phyloP scores from a whole-genome alignment of 257 asterid species.

The Dorcoceras hygrometricum region DNA sequence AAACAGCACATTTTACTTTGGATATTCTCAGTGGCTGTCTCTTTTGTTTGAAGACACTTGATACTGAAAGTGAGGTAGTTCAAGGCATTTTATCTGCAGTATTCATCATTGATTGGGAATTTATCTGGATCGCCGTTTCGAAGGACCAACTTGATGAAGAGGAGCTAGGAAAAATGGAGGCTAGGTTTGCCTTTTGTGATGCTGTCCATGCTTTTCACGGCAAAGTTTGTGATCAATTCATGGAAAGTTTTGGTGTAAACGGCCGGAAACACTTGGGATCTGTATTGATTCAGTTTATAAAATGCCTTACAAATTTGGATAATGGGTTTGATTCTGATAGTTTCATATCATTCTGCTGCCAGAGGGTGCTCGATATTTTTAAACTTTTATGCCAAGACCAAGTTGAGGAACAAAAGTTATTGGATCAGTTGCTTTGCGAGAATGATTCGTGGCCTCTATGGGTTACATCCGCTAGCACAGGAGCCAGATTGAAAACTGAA shows the following conservation, averaged over 20 bases:
- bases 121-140: constrained; percentile 44
- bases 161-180: constrained; percentile 32
- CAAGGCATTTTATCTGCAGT: constrained; percentile 62
- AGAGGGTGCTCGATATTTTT: constrained; percentile 61
- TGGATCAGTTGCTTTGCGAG: constrained; percentile 60
- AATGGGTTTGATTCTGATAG: constrained; percentile 40
- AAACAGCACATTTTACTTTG: constrained; percentile 61
- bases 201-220: constrained; percentile 48
- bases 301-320: constrained; percentile 45
- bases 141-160: constrained; percentile 47
- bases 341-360: constrained; percentile 68
- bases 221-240: constrained; percentile 46
- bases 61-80: constrained; percentile 55
- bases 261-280: constrained; percentile 46
- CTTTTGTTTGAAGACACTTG: constrained; percentile 50
- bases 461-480: constrained; percentile 44
- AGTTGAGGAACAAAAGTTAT: constrained; percentile 71
- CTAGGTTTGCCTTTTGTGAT: constrained; percentile 60
- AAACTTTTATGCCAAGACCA: constrained; percentile 58
- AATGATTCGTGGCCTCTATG: constrained; percentile 72
- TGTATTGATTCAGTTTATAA: constrained; percentile 54
- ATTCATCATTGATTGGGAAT: constrained; percentile 81
- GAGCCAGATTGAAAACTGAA: constrained; percentile 44
- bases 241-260: constrained; percentile 35
- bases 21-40: constrained; percentile 72